These are phyloP conservation scores for Amoebophrya sp. DNA, from an alignment of 169 alveolate species.

Conservation along the genomic window DNA sequence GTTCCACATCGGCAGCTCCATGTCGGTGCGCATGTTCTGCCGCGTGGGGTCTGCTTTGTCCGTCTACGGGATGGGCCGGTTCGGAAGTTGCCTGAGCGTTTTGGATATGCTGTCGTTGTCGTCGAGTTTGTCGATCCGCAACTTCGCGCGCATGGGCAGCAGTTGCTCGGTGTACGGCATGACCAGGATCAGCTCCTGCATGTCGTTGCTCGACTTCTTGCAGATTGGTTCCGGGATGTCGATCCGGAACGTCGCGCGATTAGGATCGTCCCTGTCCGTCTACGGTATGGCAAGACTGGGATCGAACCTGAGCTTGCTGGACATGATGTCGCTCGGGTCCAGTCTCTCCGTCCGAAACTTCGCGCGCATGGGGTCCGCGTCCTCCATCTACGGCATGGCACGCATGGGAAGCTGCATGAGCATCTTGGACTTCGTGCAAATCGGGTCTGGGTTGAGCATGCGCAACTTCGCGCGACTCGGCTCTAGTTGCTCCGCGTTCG, in stretches of 20 bases:
- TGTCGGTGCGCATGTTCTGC: neutral
- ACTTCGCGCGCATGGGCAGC: conserved; percentile 19
- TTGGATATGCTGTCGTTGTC: conserved; percentile 4
- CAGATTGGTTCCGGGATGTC: neutral
- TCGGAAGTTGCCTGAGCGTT: neutral
- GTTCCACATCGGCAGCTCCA: neutral
- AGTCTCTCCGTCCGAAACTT: neutral
- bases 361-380: neutral
- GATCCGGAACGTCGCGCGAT: neutral
- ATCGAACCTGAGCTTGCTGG: neutral
- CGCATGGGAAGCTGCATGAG: neutral
- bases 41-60: neutral
- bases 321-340: conserved; percentile 21
- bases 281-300: conserved; percentile 33
- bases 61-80: neutral
- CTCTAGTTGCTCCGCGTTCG: neutral
- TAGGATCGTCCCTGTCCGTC: conserved; percentile 16
- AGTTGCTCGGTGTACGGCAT: neutral
- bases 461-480: conserved; percentile 30
- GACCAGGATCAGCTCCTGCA: neutral
- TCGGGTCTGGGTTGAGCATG: neutral
- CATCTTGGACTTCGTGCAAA: conserved; percentile 28
- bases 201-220: conserved; percentile 27
- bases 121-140: neutral
- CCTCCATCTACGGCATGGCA: conserved; percentile 28